phyloP scores from a whole-genome alignment of 805 yeast species.

The Yarrowia keelungensis region DNA sequence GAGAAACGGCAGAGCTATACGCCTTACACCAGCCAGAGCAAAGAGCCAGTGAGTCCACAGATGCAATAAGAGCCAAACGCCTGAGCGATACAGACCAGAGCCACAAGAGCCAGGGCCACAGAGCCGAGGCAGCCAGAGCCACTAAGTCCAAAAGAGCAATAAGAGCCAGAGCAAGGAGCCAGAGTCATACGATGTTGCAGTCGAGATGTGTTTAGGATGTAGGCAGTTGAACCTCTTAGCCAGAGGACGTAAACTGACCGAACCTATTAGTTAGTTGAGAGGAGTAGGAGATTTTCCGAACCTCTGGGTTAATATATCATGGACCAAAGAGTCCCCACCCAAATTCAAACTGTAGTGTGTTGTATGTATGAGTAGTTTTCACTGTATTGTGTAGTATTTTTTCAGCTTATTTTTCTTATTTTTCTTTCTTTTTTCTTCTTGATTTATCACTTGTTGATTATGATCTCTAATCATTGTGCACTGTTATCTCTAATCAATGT shows the following conservation, averaged over 20 bases:
- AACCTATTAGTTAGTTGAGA: conserved; percentile 24
- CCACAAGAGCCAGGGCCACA: conserved; percentile 23
- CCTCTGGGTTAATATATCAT: conserved; percentile 24
- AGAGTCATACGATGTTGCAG: conserved; percentile 25
- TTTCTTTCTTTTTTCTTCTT: neutral
- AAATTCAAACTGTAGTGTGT: conserved; percentile 3
- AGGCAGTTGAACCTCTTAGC: conserved; percentile 34
- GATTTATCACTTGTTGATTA: too few relatives aligned
- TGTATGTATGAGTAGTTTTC: neutral
- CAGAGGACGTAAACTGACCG: conserved; percentile 29
- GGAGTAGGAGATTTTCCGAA: conserved; percentile 30
- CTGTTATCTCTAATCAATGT: too few relatives aligned
- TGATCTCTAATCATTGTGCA: too few relatives aligned
- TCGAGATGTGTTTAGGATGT: conserved; percentile 33
- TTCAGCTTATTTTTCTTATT: neutral
- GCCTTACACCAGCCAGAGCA: neutral
- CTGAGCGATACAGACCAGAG: conserved; percentile 17
- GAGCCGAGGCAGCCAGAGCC: conserved; percentile 28
- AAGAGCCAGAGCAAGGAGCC: conserved; percentile 31
- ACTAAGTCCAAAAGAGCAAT: conserved; percentile 12
- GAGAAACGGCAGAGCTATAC: neutral
- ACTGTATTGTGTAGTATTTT: neutral
- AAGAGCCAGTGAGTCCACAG: conserved; percentile 31
- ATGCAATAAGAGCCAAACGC: conserved; percentile 27
- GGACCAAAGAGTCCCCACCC: conserved; percentile 27